Evolutionary conservation across 1,284 basidiomycete genomes (phyloP), one percentile per base, ranked within the genome.

Genomic region (Trichosporon sp.): DNA sequence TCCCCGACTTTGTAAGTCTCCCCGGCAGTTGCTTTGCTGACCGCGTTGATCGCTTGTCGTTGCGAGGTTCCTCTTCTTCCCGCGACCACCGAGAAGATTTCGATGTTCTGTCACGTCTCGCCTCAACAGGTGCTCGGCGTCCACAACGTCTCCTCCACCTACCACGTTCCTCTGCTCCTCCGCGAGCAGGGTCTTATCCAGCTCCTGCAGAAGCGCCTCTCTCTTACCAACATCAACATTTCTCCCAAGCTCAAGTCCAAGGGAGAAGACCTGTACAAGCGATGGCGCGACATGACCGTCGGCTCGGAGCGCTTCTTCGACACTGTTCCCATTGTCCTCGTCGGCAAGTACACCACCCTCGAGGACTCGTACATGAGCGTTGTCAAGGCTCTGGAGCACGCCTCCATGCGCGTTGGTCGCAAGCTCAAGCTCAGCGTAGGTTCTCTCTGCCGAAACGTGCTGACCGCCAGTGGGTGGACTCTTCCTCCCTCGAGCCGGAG

Each of bases 341-440:
- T 99, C 23, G 96, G 96, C 65, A 99, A 99, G 84, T 99, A 99
- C 85, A 98, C 95, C 6, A 91, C 95, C 71, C 86, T 99, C 65
- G 92, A 96, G 83, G 96, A 99, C 83, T 98, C 95, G 42, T 99
- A 99, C 84, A 98, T 98, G 92, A 95, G 92, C 42, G 97, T 99
- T 66, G 91, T 91, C 80, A 99, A 99, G 86, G 89, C 97, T 29
- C 87, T 99, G 53, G 96, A 99, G 83, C 96, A 99, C 83, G 94
- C 96, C 5, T 92, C 95, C 0, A 92, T 99, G 85, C 88, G 93
- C 64, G 92, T 95, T 73, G 90, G 90, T 70, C 87, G 93, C 71
- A 95, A 92, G 80, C 87, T 98, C 53, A 86, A 86, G 68, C 86
- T 97, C 31, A 88, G 92, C 77, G 93, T 91, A 74, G 64, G 87